Evolutionary conservation across 768 basidiomycete species (phyloP).

Genomic region (Naganishia kalamii): DNA sequence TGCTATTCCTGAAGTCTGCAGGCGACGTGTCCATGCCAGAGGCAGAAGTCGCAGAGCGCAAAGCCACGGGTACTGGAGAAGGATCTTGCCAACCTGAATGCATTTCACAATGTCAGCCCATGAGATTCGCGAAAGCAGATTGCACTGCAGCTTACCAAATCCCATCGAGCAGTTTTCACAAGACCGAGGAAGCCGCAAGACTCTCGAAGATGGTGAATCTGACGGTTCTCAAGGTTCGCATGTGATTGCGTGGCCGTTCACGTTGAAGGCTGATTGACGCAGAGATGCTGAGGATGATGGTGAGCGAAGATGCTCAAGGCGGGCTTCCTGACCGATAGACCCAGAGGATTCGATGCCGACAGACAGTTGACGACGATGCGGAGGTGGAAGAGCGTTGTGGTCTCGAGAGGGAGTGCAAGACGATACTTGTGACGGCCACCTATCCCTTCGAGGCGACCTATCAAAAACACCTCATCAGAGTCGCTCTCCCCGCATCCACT

Average conservation of each 20-base stretch:
- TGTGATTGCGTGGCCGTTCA: no score
- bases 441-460: no score
- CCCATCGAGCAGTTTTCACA: not conserved
- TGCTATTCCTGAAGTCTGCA: not conserved
- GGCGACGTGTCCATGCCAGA: not conserved
- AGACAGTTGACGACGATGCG: no score
- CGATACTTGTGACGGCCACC: no score
- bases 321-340: no score
- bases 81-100: constrained; percentile 5
- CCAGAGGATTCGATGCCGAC: no score
- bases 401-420: no score
- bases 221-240: not conserved
- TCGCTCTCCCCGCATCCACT: no score
- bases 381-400: no score
- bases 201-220: not conserved
- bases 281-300: no score
- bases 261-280: not conserved
- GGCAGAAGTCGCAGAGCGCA: not conserved
- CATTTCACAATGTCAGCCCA: not conserved
- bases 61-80: constrained; percentile 2
- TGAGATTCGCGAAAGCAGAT: not conserved
- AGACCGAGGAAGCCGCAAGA: not conserved
- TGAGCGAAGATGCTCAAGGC: no score
- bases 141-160: not conserved
- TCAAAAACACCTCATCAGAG: no score